Conservation (phyloP, 2,329 filamentous ascomycete species). For the Chrysosporium queenslandicum region DNA sequence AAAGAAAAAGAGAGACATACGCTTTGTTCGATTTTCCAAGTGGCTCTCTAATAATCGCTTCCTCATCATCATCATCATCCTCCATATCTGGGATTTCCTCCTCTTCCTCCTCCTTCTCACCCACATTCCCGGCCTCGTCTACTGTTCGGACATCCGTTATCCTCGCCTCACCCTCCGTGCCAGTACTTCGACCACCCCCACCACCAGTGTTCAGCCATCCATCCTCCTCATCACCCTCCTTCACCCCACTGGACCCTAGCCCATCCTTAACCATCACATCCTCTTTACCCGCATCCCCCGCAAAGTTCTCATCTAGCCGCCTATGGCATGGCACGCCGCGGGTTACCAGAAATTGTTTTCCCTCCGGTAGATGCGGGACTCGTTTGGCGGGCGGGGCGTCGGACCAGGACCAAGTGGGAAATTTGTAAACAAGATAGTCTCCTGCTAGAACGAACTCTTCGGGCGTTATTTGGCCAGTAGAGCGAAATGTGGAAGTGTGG, state of each 20-base stretch:
- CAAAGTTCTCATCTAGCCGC: slow-evolving; percentile 85
- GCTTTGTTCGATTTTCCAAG: slow-evolving; percentile 40
- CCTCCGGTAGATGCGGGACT: slow-evolving; percentile 67
- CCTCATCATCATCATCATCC: slow-evolving; percentile 84
- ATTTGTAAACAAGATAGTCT: slow-evolving; percentile 98
- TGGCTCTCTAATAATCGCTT: slow-evolving; percentile 84
- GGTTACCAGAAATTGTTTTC: slow-evolving; percentile 92
- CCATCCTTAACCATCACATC: slow-evolving; percentile 78
- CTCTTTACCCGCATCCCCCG: slow-evolving; percentile 74
- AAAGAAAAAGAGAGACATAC: slow-evolving; percentile 35
- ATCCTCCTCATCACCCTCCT: slow-evolving; percentile 56
- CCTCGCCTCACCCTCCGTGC: slow-evolving; percentile 65
- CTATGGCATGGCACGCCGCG: slow-evolving; percentile 89
- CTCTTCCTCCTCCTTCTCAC: slow-evolving; percentile 58
- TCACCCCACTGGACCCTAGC: slow-evolving; percentile 40
- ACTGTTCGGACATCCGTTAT: slow-evolving; percentile 75
- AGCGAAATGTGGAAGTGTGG: slow-evolving; percentile 85
- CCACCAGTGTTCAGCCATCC: slow-evolving; percentile 88
- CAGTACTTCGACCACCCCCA: slow-evolving; percentile 36
- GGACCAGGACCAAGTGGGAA: slow-evolving; percentile 95
- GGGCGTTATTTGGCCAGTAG: slow-evolving; percentile 89
- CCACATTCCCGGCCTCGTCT: slow-evolving; percentile 78
- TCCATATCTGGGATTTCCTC: slow-evolving; percentile 97
- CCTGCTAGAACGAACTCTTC: slow-evolving; percentile 94
- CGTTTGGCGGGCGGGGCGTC: slow-evolving; percentile 73